These are phyloP conservation scores for Vitis rotundifolia DNA, from an alignment of 164 flowering plant genomes.

Conservation along the genomic window DNA sequence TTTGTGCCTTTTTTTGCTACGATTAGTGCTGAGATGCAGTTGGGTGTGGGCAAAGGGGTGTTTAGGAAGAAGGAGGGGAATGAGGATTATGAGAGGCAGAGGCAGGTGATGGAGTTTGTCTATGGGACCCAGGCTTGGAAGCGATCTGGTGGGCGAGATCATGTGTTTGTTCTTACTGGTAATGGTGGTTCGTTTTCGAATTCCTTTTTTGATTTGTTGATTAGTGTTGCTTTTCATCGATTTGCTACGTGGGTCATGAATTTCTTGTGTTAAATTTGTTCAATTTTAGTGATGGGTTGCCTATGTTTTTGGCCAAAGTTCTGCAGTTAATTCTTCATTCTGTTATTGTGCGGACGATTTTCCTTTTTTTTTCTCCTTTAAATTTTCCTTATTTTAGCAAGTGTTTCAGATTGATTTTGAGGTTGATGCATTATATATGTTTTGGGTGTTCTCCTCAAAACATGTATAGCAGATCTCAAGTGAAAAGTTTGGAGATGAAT, in stretches of 20 bases:
- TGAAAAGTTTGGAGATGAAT: too few species aligned
- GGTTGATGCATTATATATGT: too few species aligned
- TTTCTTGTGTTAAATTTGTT: not conserved
- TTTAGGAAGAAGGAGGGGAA: constrained; percentile 78
- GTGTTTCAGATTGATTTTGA: too few species aligned
- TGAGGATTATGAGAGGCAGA: constrained; percentile 87
- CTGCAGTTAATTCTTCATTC: too few species aligned
- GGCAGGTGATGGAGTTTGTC: constrained; percentile 65
- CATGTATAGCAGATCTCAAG: too few species aligned
- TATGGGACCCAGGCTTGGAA: constrained; percentile 68
- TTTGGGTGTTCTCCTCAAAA: too few species aligned
- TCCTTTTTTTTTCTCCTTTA: too few species aligned
- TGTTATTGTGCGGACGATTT: too few species aligned
- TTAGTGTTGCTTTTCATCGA: not conserved
- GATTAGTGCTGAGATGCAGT: constrained; percentile 86
- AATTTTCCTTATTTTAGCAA: too few species aligned
- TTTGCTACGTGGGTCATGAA: not conserved
- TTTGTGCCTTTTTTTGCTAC: constrained; percentile 97
- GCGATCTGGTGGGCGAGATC: constrained; percentile 86
- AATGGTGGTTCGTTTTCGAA: constrained; percentile 5
- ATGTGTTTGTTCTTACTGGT: constrained; percentile 96
- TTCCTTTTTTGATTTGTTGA: not conserved
- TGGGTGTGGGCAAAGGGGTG: constrained; percentile 54
- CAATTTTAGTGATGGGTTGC: not conserved
- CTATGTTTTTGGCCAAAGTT: too few species aligned